Conservation (phyloP, 345 rosid genomes). For the Eucalyptus curtisii region DNA sequence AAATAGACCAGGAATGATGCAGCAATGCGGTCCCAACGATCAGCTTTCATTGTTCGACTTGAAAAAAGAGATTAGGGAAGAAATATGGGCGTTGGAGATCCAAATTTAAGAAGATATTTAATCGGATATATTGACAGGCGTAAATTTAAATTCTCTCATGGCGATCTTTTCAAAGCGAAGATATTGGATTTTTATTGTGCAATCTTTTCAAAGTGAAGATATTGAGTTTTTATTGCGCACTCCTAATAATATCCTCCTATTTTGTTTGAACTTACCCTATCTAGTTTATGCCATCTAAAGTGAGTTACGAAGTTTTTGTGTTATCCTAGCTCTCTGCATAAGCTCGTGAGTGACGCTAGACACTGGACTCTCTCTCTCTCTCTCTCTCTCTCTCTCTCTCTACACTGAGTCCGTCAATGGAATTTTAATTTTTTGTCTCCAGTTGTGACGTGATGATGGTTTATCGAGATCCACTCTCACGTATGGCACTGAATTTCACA, state of each 20-base stretch:
- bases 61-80: not conserved
- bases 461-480: not conserved
- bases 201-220: not conserved
- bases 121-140: fast-evolving
- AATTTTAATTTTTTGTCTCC: not conserved
- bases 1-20: not conserved
- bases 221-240: not conserved
- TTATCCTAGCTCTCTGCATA: not conserved
- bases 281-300: not conserved
- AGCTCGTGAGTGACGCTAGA: not conserved
- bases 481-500: not conserved
- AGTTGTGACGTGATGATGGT: not conserved
- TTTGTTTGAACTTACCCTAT: not conserved
- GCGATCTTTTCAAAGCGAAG: not conserved
- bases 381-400: not conserved
- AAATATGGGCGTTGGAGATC: not conserved
- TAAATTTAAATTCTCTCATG: not conserved
- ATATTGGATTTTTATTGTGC: no score
- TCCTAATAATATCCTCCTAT: not conserved
- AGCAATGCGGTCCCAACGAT: not conserved
- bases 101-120: not conserved
- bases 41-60: no score
- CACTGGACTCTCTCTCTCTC: not conserved
- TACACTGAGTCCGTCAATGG: not conserved
- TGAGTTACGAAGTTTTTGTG: no score